Base-by-base conservation (phyloP, 345 rosid genomes). In the Viola odorata region DNA sequence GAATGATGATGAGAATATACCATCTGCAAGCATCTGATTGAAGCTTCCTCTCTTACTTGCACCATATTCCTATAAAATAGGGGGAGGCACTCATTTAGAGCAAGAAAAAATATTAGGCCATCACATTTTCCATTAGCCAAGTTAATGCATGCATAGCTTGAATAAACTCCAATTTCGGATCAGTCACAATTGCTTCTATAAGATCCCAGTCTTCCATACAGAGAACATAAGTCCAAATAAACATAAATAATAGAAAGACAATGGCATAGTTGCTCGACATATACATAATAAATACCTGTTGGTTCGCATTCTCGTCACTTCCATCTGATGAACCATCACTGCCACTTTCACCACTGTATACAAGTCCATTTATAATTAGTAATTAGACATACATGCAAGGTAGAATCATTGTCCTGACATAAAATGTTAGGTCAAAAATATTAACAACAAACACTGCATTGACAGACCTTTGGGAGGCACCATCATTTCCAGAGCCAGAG, bases 401-500 rank as follows among this genome's bases (percentile, higher is more conserved):
- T 23, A 23, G 32, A 23, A 23, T 23, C 32, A 23, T 0, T 23
- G 32, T 23, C 32, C 1, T 23, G 32, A 23, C 32, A 23, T 23
- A 23, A 23, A 23, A 23, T 23, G 32, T 23, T 23, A 23, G 1
- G 32, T 23, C 17, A 61, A 53, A 47, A 3, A 8, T 37, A 23
- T 39, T 12, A 60, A 52, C 41, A 45, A 15, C 51, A 53, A 57
- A 49, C 36, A 42, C 36, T 8, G 13, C 23, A 47, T 41, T 7
- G 50, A 54, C 37, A 42, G 40, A 90, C 99, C 99, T 90, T 63
- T 85, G 97, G 67, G 97, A 83, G 47, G 69, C 81, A 53, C 77
- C 88, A 69, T 94, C 96, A 66, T 90, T 90, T 74, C 95, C 99
- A 38, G 96, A 94, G 69, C 86, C 92, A 14, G 99, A 90, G 60